phyloP scores from a whole-genome alignment of 2,329 filamentous ascomycete species.

The Colletotrichum neosansevieriae region DNA sequence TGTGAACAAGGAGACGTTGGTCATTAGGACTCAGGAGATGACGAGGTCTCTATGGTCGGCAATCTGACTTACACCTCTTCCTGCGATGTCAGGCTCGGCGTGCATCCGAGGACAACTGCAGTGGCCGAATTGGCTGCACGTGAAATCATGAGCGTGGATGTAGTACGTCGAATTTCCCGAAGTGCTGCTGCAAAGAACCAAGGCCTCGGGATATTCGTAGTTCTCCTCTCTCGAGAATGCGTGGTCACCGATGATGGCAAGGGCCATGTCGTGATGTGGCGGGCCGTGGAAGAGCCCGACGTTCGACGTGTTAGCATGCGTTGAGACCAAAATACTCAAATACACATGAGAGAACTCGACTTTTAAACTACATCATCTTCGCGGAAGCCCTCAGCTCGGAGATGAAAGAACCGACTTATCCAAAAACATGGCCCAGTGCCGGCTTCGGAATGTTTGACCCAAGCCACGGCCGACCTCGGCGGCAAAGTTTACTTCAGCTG shows the following conservation, averaged over 20 bases:
- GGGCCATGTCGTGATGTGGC: not conserved
- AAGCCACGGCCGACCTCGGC: slow-evolving; percentile 9
- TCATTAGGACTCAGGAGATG: not conserved
- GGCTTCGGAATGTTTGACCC: slow-evolving; percentile 13
- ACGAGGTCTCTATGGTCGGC: accelerated
- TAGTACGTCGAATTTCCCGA: not conserved
- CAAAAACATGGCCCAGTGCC: not conserved
- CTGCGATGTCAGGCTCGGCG: slow-evolving; percentile 13
- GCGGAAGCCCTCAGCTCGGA: not conserved
- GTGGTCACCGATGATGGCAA: slow-evolving; percentile 1
- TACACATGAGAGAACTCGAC: too few species aligned
- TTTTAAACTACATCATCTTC: not conserved
- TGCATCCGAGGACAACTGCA: slow-evolving; percentile 26
- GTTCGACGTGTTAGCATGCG: not conserved
- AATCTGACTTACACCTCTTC: not conserved
- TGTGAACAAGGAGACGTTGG: not conserved
- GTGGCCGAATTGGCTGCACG: not conserved
- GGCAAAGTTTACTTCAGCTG: not conserved
- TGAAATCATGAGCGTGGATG: not conserved
- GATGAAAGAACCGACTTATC: not conserved
- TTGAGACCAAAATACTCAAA: too few species aligned
- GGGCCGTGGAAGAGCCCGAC: not conserved
- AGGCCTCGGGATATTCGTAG: not conserved
- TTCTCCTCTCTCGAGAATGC: not conserved
- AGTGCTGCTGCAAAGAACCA: not conserved